Conservation (phyloP, 106 monocot genomes). For the Dioscorea dumetorum region DNA sequence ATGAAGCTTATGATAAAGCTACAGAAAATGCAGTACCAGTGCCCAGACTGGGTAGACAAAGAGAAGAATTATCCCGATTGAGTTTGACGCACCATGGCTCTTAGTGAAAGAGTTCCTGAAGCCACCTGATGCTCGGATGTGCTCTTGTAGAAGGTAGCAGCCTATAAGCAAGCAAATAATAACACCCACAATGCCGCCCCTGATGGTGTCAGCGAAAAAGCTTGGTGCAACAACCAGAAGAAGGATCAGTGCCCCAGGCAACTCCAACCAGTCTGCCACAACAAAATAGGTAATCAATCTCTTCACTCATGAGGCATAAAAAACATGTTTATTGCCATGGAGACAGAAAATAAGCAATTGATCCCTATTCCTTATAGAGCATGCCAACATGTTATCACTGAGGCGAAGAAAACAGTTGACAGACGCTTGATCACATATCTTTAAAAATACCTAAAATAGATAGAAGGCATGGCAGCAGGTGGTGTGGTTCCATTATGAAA, state of each 20-base stretch:
- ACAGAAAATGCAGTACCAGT: slow-evolving; percentile 16
- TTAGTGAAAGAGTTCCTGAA: slow-evolving; percentile 81
- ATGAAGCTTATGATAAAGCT: too few species aligned
- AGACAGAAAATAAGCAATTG: too few species aligned
- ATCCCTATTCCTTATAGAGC: too few species aligned
- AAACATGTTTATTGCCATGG: too few species aligned
- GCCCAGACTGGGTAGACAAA: slow-evolving; percentile 77
- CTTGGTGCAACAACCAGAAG: slow-evolving; percentile 68
- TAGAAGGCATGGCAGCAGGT: too few species aligned
- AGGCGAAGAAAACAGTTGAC: too few species aligned
- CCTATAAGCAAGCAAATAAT: slow-evolving; percentile 57
- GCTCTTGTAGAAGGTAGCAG: slow-evolving; percentile 91
- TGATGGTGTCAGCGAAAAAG: slow-evolving; percentile 45
- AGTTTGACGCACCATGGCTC: slow-evolving; percentile 73
- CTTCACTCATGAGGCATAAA: too few species aligned
- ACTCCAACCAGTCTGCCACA: slow-evolving; percentile 65
- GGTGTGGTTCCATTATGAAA: too few species aligned
- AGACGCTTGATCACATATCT: too few species aligned
- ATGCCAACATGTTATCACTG: too few species aligned
- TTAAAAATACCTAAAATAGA: too few species aligned
- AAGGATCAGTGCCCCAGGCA: slow-evolving; percentile 65
- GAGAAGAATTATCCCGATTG: slow-evolving; percentile 66
- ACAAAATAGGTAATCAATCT: too few species aligned
- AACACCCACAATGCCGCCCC: slow-evolving; percentile 28
- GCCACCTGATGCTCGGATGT: slow-evolving; percentile 82